Evolutionary conservation across 345 rosid genomes (phyloP), one percentile per base, ranked within the genome.

Genomic region (Microcos paniculata): DNA sequence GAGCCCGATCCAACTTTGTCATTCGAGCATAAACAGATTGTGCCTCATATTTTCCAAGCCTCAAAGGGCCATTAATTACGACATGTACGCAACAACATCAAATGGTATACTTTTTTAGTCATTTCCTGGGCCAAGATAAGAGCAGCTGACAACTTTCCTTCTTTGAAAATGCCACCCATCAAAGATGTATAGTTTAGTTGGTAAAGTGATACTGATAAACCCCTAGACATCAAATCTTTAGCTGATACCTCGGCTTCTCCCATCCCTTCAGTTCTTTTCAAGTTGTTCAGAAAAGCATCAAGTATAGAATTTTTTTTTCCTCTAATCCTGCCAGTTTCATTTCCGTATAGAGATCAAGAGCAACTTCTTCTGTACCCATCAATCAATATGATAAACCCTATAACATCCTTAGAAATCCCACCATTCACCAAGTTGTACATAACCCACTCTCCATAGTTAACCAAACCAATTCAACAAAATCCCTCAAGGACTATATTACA

Each of bases 91-190:
- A 79, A 91, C 88, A 78, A 86, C 88, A 83, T 95, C 98, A 75
- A 94, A 85, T 18, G 84, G 82, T 68, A 87, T 84, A 69, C 79
- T 81, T 74, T 89, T 83, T 86, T 80, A 16, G 68, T 81, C 99
- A 93, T 90, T 82, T 89, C 91, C 81, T 90, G 89, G 58, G 87
- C 92, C 77, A 90, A 81, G 62, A 69, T 75, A n/a, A 90, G 80
- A 66, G 96, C 99, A 82, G 84, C 88, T 4, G 87, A 84, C 76
- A 88, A 94, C 24, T 85, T 86, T 72, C 96, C 92, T 35, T 59
- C 87, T 86, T 88, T 95, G 78, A 93, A 93, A 84, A 89, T 87
- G 57, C 90, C 92, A 83, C 93, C 99, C 90, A 91, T 93, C 31
- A 91, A 74, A 83, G 98, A 91, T 15, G 98, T 95, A 85, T 91